Percentiles rank a stretch among this genome's conserved stretches.
Evolutionary conservation across 2,329 filamentous ascomycete species (phyloP).

Genomic region (Aspergillus sergii): DNA sequence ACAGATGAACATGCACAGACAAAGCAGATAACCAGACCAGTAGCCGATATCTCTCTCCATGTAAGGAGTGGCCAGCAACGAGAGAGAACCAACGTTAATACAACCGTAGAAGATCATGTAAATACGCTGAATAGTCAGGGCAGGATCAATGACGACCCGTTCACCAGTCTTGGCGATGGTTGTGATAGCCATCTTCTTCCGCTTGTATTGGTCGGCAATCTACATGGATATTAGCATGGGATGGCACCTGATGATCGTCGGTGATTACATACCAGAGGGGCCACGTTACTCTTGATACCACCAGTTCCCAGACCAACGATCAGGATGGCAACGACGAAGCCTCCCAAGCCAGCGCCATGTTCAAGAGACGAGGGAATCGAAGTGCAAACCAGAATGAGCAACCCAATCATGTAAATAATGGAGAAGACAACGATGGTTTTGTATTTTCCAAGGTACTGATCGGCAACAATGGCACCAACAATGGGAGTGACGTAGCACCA

Average conservation of each 20-base stretch:
- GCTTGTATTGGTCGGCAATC: slow-evolving; percentile 68
- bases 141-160: slow-evolving; percentile 66
- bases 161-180: slow-evolving; percentile 48
- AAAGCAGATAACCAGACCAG: slow-evolving; percentile 65
- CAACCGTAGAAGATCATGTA: slow-evolving; percentile 76
- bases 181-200: slow-evolving; percentile 55
- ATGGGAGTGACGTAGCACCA: slow-evolving; percentile 63
- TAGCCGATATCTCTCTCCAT: slow-evolving; percentile 70
- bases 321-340: slow-evolving; percentile 60
- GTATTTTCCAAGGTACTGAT: slow-evolving; percentile 64
- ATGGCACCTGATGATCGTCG: neutral
- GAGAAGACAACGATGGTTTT: slow-evolving; percentile 62
- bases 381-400: slow-evolving; percentile 58
- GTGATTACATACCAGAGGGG: slow-evolving; percentile 42
- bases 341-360: slow-evolving; percentile 54
- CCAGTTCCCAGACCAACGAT: slow-evolving; percentile 69
- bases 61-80: slow-evolving; percentile 66
- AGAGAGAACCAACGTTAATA: slow-evolving; percentile 74
- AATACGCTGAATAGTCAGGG: slow-evolving; percentile 67
- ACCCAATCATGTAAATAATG: slow-evolving; percentile 60
- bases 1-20: slow-evolving; percentile 65
- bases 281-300: slow-evolving; percentile 69
- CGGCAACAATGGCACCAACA: slow-evolving; percentile 60
- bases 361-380: slow-evolving; percentile 56
- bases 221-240: slow-evolving; percentile 22